Evolutionary conservation across 2,329 filamentous ascomycete species (phyloP), one percentile per base, ranked within the genome.

Genomic region (Ceratocystis lukuohia): DNA sequence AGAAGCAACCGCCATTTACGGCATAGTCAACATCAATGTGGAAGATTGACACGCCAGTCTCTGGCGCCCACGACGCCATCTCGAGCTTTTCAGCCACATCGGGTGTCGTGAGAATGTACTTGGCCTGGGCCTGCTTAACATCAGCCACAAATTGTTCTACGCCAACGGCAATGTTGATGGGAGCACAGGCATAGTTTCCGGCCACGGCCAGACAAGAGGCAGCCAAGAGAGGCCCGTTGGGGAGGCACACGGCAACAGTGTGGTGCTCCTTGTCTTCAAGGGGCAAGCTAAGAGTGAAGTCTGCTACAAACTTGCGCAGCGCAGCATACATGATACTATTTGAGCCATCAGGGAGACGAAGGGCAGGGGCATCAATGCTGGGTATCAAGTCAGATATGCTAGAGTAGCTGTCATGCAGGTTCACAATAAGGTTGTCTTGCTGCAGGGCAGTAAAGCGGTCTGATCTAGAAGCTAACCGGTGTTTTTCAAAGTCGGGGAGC

Each of bases 171-270:
- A 79, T 75, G 62, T 80, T 80, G 69, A 84, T 77, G 0, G 81
- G 81, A 1, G 80, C 80, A 50, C 79, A 77, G 4, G 76, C 80
- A 70, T 81, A 83, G 67, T 77, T 79, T 20, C 77, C 79, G 2
- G 79, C 74, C 3, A 80, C 77, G 0, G 80, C 79, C 17, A 84
- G 70, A 30, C 78, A 77, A 1, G 79, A 76, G 12, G 80, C 74
- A 8, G 80, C 81, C n/a, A 83, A 74, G 1, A 82, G 72, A 10
- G 79, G 79, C 2, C 81, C 81, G 69, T 83, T 84, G 0, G 80
- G 80, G 4, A 84, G 71, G 1, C 80, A 78, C 59, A 83, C 77
- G 33, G 78, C 80, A 8, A 82, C 75, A 12, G 79, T 74, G 2
- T 79, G 78, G 68, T 79, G 79, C 50, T 61, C 67, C 10, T 64